phyloP scores from a whole-genome alignment of 2,329 filamentous ascomycete genomes.

The Tympanopsis confertula region DNA sequence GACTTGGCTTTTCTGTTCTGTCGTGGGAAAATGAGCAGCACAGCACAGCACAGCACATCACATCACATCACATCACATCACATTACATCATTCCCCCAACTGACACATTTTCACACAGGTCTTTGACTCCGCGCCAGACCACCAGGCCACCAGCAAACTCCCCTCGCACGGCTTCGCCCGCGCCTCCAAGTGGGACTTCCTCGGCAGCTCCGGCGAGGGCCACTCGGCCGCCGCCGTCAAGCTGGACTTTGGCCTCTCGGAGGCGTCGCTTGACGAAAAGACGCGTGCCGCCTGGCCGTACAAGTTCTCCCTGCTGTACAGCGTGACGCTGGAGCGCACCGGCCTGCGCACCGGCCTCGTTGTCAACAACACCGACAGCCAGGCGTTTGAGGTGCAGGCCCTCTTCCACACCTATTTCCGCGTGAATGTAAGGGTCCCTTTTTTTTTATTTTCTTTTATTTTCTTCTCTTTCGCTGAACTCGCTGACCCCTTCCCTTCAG shows the following conservation, averaged over 20 bases:
- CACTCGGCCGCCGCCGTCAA: conserved; percentile 62
- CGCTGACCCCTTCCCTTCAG: conserved; percentile 27
- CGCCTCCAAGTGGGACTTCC: conserved; percentile 80
- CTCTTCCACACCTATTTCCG: conserved; percentile 84
- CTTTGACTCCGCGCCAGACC: conserved; percentile 71
- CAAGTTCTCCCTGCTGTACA: conserved; percentile 85
- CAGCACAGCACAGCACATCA: neutral
- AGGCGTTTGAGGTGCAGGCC: conserved; percentile 81
- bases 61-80: conserved; percentile 1
- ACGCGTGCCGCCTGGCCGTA: conserved; percentile 69
- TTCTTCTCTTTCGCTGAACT: conserved; percentile 2
- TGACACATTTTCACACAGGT: conserved; percentile 37
- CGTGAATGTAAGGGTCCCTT: conserved; percentile 49
- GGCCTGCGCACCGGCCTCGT: conserved; percentile 71
- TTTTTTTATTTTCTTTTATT: neutral
- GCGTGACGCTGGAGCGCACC: conserved; percentile 68
- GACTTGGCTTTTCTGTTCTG: conserved; percentile 1
- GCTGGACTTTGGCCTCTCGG: conserved; percentile 86
- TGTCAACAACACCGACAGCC: conserved; percentile 74
- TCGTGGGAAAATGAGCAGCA: too few species aligned
- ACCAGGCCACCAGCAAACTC: conserved; percentile 67
- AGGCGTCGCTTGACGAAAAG: conserved; percentile 56
- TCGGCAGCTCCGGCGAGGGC: conserved; percentile 69
- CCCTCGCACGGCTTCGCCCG: conserved; percentile 94
- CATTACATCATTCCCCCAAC: too few species aligned